Conservation (phyloP, 208 protist species). For the Naegleria lovaniensis region DNA sequence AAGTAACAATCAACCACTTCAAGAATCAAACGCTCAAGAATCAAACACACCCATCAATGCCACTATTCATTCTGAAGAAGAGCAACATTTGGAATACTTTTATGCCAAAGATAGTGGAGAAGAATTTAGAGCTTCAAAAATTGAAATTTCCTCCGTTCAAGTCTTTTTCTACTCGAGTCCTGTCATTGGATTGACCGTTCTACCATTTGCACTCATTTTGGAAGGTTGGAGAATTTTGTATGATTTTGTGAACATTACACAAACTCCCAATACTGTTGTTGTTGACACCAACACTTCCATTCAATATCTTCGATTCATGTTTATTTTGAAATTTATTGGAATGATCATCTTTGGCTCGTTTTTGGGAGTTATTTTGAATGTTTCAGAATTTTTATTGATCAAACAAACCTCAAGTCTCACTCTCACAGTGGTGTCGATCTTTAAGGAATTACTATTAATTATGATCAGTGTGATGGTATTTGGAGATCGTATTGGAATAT, state of each 20-base stretch:
- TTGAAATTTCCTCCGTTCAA: background rate
- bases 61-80: background rate
- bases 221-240: background rate
- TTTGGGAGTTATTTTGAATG: background rate
- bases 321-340: background rate
- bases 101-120: background rate
- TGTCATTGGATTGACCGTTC: background rate
- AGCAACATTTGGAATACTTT: background rate
- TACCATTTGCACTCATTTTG: background rate
- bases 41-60: background rate
- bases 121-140: background rate
- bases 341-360: background rate
- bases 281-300: background rate
- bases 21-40: background rate
- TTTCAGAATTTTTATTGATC: slow-evolving; percentile 1
- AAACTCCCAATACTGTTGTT: background rate
- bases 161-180: background rate
- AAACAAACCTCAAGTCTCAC: background rate
- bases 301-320: background rate
- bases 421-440: background rate
- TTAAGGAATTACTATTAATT: slow-evolving; percentile 27
- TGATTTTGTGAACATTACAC: background rate
- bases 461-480: background rate
- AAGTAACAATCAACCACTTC: background rate
- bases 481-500: background rate